Evolutionary conservation across 768 basidiomycete species (phyloP).

Genomic region (Trametes elegans): DNA sequence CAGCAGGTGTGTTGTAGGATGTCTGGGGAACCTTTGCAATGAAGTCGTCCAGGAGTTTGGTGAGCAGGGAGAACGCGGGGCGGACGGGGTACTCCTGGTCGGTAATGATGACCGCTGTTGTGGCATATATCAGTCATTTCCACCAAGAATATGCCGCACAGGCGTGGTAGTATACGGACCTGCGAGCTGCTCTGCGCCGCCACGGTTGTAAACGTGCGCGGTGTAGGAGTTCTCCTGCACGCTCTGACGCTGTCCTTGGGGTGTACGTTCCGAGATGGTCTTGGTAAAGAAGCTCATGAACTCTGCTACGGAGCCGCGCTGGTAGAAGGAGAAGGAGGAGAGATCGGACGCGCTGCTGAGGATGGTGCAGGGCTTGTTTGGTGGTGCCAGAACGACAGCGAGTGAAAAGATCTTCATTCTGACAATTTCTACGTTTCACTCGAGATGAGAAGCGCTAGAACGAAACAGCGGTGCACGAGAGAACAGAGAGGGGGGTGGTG

Average conservation of each 20-base stretch:
- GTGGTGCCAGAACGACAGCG: conserved; percentile 67
- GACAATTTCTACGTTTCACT: too few relatives aligned
- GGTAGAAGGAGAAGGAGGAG: conserved; percentile 92
- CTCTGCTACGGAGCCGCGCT: conserved; percentile 81
- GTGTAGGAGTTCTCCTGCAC: conserved; percentile 92
- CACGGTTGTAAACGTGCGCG: conserved; percentile 91
- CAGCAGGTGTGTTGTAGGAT: conserved; percentile 58
- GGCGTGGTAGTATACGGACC: conserved; percentile 46
- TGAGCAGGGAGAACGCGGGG: conserved; percentile 92
- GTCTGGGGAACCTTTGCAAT: conserved; percentile 73
- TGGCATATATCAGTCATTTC: not conserved
- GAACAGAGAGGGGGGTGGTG: too few relatives aligned
- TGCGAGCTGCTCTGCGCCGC: conserved; percentile 80
- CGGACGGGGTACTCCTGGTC: conserved; percentile 97
- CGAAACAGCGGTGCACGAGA: too few relatives aligned
- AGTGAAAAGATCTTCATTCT: conserved; percentile 94
- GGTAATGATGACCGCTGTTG: conserved; percentile 82
- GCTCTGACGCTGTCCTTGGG: conserved; percentile 86
- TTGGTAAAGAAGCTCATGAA: conserved; percentile 93
- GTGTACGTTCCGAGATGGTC: conserved; percentile 88
- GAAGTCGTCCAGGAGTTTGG: conserved; percentile 93
- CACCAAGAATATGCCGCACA: not conserved
- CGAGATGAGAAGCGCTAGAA: too few relatives aligned
- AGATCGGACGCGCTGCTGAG: conserved; percentile 76
- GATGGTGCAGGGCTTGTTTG: conserved; percentile 58